Evolutionary conservation across 306 rosid species (phyloP).

Genomic region (Crataegus laevigata): DNA sequence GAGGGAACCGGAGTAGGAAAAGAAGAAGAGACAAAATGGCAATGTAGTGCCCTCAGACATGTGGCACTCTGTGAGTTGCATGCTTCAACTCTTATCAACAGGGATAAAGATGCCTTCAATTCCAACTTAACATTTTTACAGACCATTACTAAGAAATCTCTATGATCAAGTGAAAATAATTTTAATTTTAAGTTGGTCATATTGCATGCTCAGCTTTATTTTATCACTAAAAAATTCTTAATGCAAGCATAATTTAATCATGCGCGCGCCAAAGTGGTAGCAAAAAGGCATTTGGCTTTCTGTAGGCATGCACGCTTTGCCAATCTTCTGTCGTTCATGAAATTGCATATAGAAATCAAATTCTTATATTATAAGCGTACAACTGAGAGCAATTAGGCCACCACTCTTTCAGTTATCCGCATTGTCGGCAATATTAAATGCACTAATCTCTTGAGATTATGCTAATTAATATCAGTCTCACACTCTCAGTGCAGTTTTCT

Average conservation of each 20-base stretch:
- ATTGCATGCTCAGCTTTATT: not conserved
- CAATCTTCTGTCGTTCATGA: not conserved
- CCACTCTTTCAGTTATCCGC: not conserved
- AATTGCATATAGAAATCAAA: not conserved
- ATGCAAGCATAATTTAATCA: not conserved
- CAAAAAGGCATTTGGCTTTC: not conserved
- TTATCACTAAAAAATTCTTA: not conserved
- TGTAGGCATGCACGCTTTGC: constrained; percentile 2
- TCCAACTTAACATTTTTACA: not conserved
- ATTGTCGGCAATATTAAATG: not conserved
- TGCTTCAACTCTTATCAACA: not conserved
- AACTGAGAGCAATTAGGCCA: constrained; percentile 1
- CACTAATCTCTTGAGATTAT: not conserved
- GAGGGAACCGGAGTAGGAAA: not conserved
- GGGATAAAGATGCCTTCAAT: not conserved
- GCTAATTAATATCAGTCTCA: constrained; percentile 3
- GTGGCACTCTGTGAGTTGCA: not conserved
- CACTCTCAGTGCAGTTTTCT: not conserved
- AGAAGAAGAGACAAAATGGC: not conserved
- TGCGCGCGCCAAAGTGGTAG: not conserved
- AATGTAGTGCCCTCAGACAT: not conserved
- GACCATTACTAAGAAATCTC: not conserved
- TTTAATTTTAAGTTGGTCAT: not conserved
- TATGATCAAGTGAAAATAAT: not conserved
- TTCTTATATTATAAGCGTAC: not conserved